Evolutionary conservation across 108 stramenopile genomes (phyloP), one percentile per base, ranked within the genome.

Genomic region (Poteriospumella lacustris): DNA sequence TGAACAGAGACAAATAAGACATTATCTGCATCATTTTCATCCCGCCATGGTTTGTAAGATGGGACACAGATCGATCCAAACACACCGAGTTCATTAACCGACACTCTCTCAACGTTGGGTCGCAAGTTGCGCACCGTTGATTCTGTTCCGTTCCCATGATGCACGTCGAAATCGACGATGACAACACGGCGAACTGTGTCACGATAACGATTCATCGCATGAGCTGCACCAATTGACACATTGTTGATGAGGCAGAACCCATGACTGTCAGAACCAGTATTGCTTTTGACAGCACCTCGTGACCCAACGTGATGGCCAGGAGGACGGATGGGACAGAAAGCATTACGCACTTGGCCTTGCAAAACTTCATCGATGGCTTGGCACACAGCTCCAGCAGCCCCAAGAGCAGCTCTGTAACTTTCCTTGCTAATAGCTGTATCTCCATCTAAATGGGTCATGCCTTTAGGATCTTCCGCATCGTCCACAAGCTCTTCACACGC

Each of bases 211-310:
- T 91, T 76, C 59, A 82, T 86, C 40, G 97, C 98, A 83, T 99
- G 95, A 2, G 94, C 92, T 56, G 98, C 98, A 33, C 90, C 97
- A 80, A 99, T 92, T 29, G 96, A 95, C 67, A 99, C 94, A 81
- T 97, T 97, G 86, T 99, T 99, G 64, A 99, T 85, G 9, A 99
- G 90, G 82, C 97, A 99, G 82, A 97, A 99, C 0, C 98, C 98
- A 82, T 96, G 96, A 31, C 90, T 90, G 39, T 91, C 94, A 43
- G 92, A 87, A 12, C 70, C 56, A 29, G 83, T 76, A 28, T 82
- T 40, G 19, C 73, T 36, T 34, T 78, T 39, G 0, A 80, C 79
- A 34, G 79, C 43, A 12, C 97, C 97, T 9, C 91, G 58, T 28
- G 94, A 91, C 15, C 96, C 96, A 39, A 96, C 97, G 86, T 99